Base-by-base conservation (phyloP, 169 alveolate genomes). In the Nephromyces sp. region DNA sequence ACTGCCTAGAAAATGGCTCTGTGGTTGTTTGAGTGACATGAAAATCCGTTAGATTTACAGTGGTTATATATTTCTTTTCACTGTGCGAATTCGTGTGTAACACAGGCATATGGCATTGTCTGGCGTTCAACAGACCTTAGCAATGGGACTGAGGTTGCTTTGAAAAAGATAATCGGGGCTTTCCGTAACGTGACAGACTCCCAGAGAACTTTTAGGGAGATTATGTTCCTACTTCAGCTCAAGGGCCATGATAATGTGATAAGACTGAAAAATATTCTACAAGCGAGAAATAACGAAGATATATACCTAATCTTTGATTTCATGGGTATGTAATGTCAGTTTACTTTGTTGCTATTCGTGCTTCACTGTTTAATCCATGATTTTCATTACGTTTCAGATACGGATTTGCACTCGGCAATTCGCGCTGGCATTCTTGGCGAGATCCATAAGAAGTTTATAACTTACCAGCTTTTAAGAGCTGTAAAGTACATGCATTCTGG, bases 171-270 rank as follows among this genome's bases (percentile, higher is more conserved):
- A 52, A 96, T 94, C 85, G 99, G 95, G 82, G 99, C 99, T 15
- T 97, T 96, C 83, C 92, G 96, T 74, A 97, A 97, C 78, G 93
- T 98, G 31, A 97, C 99, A 15, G 99, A 97, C 84, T 98, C 99
- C 2, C 98, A 97, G 80, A 83, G 99, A 57, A 97, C 99, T 24
- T 97, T 94, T 84, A 83, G 99, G 68, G 99, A 97, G 79, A 94
- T 97, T 43, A 95, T 93, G 96, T 94, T 97, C 81, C 87, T 97
- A 57, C 90, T 92, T 75, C 93, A 93, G 75, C 77, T 93, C 73
- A 74, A 90, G 70, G 95, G 97, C 21, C 97, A 93, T 66, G 97
- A 94, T 69, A 95, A 95, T 84, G 95, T 97, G 62, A 93, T 97
- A 25, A 88, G 92, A 33, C 80, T 95, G 76, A 66, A 89, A 81